Conservation (phyloP, 2,329 filamentous ascomycete genomes). For the Arthroderma sp. region DNA sequence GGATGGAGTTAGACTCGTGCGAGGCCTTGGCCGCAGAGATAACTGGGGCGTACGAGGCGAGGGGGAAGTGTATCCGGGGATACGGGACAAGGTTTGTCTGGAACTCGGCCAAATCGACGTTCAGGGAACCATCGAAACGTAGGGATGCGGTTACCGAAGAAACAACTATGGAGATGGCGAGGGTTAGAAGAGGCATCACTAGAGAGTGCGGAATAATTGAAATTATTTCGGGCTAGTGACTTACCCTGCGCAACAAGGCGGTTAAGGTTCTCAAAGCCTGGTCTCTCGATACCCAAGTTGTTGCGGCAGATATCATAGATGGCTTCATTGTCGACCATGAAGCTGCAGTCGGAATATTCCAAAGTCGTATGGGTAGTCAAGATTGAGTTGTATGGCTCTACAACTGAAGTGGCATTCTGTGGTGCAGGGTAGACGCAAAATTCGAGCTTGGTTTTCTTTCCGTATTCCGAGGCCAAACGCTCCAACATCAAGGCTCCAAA, state of each 20-base stretch:
- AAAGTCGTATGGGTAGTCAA: conserved; percentile 47
- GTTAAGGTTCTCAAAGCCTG: conserved; percentile 52
- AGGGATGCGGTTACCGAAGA: conserved; percentile 53
- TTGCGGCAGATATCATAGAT: conserved; percentile 56
- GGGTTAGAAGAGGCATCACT: conserved; percentile 15
- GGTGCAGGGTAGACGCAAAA: conserved; percentile 54
- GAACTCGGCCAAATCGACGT: conserved; percentile 56
- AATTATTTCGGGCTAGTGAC: conserved; percentile 6
- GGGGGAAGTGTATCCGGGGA: conserved; percentile 53
- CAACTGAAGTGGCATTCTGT: conserved; percentile 51
- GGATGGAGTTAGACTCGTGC: conserved; percentile 88
- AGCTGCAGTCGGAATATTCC: conserved; percentile 55
- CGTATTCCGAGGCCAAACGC: conserved; percentile 50
- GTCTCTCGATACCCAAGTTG: conserved; percentile 51
- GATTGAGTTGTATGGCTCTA: conserved; percentile 54
- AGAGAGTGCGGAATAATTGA: neutral
- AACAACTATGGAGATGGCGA: conserved; percentile 41
- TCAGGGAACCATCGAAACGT: conserved; percentile 52
- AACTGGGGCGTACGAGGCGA: conserved; percentile 53
- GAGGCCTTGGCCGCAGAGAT: conserved; percentile 57
- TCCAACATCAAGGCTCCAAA: conserved; percentile 53
- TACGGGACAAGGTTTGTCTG: conserved; percentile 57
- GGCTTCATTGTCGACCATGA: conserved; percentile 56
- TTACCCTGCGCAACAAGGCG: conserved; percentile 57
- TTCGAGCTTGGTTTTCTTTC: conserved; percentile 56